Conservation (phyloP, 2,329 filamentous ascomycete genomes). For the Endoconidiophora polonica region DNA sequence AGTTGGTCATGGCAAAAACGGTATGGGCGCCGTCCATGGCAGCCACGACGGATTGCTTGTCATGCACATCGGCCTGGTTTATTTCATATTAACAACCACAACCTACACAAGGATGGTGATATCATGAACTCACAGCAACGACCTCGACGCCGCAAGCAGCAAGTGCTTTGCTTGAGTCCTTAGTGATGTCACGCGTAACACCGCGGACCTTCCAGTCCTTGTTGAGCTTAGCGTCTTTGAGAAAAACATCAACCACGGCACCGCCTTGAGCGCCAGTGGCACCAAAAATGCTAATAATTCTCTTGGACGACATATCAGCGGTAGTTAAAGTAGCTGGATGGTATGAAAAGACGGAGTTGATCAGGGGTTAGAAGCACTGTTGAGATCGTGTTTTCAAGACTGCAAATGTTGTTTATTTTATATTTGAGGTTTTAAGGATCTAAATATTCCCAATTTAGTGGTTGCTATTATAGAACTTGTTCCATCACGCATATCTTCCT, state of each 20-base stretch:
- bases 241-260: conserved; percentile 28
- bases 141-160: conserved; percentile 27
- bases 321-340: neutral
- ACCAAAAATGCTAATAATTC: conserved; percentile 28
- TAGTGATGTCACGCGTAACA: conserved; percentile 29
- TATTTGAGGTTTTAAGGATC: neutral
- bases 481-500: too few relatives aligned
- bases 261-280: conserved; percentile 33
- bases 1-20: conserved; percentile 27
- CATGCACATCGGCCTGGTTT: conserved; percentile 13
- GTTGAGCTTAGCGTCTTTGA: conserved; percentile 28
- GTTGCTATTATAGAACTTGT: too few relatives aligned
- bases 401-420: neutral
- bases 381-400: neutral
- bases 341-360: neutral
- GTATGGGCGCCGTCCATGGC: conserved; percentile 28
- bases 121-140: conserved; percentile 19
- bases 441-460: too few relatives aligned
- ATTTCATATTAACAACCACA: neutral
- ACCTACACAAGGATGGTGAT: neutral
- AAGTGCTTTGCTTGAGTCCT: conserved; percentile 24
- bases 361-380: neutral
- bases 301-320: conserved; percentile 14
- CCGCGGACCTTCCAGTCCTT: conserved; percentile 28
- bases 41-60: conserved; percentile 24